These are phyloP conservation scores for Hypoxylon rickii DNA, from an alignment of 495 filamentous ascomycete species.

Conservation along the genomic window DNA sequence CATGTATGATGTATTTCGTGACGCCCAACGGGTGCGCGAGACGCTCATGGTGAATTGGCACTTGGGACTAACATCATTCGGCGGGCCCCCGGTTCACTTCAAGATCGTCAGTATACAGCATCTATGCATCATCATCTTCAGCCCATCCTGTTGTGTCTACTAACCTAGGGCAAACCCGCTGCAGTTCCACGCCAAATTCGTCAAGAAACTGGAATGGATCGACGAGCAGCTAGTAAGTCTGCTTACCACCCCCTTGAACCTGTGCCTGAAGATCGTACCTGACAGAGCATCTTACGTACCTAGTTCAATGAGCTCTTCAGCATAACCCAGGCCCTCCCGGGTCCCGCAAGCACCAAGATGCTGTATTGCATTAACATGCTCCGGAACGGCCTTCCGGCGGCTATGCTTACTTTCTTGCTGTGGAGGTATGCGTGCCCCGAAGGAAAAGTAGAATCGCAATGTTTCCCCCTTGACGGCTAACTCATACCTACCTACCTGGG, in stretches of 20 bases:
- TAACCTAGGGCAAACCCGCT: no score
- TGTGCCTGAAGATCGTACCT: background rate
- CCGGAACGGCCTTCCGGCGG: slow-evolving; percentile 65
- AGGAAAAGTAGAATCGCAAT: no score
- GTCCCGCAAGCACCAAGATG: slow-evolving; percentile 82
- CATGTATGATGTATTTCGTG: background rate
- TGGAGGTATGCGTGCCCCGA: slow-evolving; percentile 72
- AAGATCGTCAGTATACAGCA: slow-evolving; percentile 53
- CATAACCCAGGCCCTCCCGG: slow-evolving; percentile 74
- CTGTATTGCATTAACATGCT: slow-evolving; percentile 73
- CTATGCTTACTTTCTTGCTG: slow-evolving; percentile 66
- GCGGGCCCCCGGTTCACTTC: slow-evolving; percentile 74
- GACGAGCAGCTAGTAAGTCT: slow-evolving; percentile 75
- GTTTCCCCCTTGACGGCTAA: no score
- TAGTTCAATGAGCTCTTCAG: slow-evolving; percentile 86
- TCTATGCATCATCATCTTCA: background rate
- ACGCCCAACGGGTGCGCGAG: background rate
- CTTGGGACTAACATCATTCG: slow-evolving; percentile 72
- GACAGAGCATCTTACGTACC: background rate
- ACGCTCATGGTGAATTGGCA: slow-evolving; percentile 61
- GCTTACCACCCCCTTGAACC: slow-evolving; percentile 4
- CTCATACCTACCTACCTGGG: no score
- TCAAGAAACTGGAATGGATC: slow-evolving; percentile 69
- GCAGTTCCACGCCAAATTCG: slow-evolving; percentile 67
- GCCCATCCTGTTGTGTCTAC: background rate